Percentiles rank a stretch among this genome's conserved stretches.
Evolutionary conservation across 83 land plant species (phyloP).

Genomic region (Picea abies): DNA sequence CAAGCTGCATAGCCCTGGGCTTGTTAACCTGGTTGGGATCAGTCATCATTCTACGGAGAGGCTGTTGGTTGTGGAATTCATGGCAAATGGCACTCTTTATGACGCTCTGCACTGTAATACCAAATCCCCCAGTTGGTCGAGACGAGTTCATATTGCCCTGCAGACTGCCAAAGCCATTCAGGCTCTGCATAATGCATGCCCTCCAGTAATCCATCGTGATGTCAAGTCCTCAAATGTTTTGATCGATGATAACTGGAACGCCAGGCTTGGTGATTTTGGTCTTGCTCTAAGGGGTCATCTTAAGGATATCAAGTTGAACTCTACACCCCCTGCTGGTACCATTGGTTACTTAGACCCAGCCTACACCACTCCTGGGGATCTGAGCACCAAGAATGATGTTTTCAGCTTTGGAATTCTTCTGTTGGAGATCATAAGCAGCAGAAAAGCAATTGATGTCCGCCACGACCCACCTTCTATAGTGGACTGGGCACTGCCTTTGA

Average conservation of each 20-base stretch:
- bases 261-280: slow-evolving; percentile 79
- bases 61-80: slow-evolving; percentile 47
- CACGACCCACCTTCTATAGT: slow-evolving; percentile 46
- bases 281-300: slow-evolving; percentile 65
- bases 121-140: slow-evolving; percentile 55
- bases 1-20: slow-evolving; percentile 40
- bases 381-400: slow-evolving; percentile 62
- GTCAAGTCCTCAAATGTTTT: slow-evolving; percentile 71
- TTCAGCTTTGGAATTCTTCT: slow-evolving; percentile 15
- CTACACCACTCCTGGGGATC: slow-evolving; percentile 44
- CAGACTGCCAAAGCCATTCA: slow-evolving; percentile 69
- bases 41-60: slow-evolving; percentile 31
- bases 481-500: too few species aligned
- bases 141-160: slow-evolving; percentile 54
- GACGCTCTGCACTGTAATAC: slow-evolving; percentile 45
- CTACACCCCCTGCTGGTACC: slow-evolving; percentile 70
- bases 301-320: slow-evolving; percentile 37
- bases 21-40: slow-evolving; percentile 75
- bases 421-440: slow-evolving; percentile 71
- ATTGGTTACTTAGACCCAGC: slow-evolving; percentile 67
- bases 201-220: slow-evolving; percentile 84
- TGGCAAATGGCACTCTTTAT: slow-evolving; percentile 38
- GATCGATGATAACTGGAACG: slow-evolving; percentile 51
- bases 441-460: slow-evolving; percentile 62
- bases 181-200: slow-evolving; percentile 56